phyloP scores from a whole-genome alignment of 2,329 filamentous ascomycete species.

The Sarocladium kiliense region DNA sequence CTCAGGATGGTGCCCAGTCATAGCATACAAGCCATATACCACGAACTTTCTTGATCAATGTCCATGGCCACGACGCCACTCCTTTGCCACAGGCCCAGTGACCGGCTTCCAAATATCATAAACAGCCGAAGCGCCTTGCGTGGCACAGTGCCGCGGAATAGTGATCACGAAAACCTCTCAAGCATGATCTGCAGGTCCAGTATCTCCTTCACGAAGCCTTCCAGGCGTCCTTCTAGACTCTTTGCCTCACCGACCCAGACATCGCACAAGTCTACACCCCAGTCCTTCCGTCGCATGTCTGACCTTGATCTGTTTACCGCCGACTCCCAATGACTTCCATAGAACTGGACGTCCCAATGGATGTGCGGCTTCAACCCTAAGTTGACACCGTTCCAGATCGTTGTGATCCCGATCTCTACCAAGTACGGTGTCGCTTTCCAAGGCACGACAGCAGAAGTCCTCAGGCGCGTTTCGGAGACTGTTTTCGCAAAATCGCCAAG shows the following conservation, averaged over 20 bases:
- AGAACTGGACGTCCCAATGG: constrained; percentile 27
- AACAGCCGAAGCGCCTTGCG: no score
- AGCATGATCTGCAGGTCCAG: constrained; percentile 21
- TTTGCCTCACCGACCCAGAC: constrained; percentile 26
- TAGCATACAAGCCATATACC: constrained; percentile 10
- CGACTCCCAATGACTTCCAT: constrained; percentile 31
- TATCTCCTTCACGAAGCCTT: constrained; percentile 24
- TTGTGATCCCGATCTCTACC: constrained; percentile 26
- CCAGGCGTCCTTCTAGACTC: constrained; percentile 21
- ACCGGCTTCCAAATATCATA: no score
- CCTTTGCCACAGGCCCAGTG: no score
- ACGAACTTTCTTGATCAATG: not conserved
- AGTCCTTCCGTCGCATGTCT: constrained; percentile 22
- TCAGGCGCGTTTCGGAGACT: constrained; percentile 17
- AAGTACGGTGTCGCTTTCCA: constrained; percentile 25
- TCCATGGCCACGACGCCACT: no score
- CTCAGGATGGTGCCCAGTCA: constrained; percentile 19
- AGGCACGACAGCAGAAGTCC: constrained; percentile 22
- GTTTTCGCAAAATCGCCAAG: constrained; percentile 7
- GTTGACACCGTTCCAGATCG: constrained; percentile 20
- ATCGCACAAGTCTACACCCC: constrained; percentile 22
- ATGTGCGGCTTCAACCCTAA: constrained; percentile 15
- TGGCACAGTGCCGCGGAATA: no score
- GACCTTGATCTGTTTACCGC: constrained; percentile 23
- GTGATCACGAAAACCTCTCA: not conserved